Evolutionary conservation across 78 protist species (phyloP), one percentile per base, ranked within the genome.

Genomic region (Cavenderia fasciculata): DNA sequence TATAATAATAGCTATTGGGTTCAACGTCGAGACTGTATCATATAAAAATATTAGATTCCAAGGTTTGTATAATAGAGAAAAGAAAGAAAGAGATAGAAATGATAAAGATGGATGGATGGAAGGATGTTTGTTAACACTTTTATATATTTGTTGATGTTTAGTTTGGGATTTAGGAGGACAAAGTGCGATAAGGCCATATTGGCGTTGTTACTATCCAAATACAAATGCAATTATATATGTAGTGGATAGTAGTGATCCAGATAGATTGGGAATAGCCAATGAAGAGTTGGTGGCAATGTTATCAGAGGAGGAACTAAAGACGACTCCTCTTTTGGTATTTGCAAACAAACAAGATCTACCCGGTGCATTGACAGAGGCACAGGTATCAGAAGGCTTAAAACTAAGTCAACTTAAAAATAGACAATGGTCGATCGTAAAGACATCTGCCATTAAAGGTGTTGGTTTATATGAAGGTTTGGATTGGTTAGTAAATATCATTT

Each of bases 171-270:
- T 95, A 31, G 98, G 98, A 11, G 98, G 98, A 3, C 96, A 94
- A 21, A 49, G 77, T 19, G 84, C 95, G 38, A 95, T 95, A 38
- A 52, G 99, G 12, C 99, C 99, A 0, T 96, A 96, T 93, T 98
- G 99, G 99, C 70, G 99, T 27, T 97, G 99, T 95, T 98, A 98
- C 87, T 98, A 96, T 73, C 95, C 87, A 36, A 95, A 97, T 84
- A 98, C 99, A 10, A 85, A 97, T 38, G 99, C 98, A 1, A 89
- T 98, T 74, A 96, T 98, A 34, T 98, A 94, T 87, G 99, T 98
- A 6, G 95, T 97, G 2, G 99, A 98, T 84, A 33, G 93, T 2
- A 74, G 96, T 0, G 98, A 95, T 43, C 43, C 77, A 4, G 98
- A 95, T 71, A 77, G 99, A 10, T 27, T 98, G 46, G 87, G 93